Evolutionary conservation across 2,329 filamentous ascomycete species (phyloP).

Genomic region (Fusarium sublunatum): DNA sequence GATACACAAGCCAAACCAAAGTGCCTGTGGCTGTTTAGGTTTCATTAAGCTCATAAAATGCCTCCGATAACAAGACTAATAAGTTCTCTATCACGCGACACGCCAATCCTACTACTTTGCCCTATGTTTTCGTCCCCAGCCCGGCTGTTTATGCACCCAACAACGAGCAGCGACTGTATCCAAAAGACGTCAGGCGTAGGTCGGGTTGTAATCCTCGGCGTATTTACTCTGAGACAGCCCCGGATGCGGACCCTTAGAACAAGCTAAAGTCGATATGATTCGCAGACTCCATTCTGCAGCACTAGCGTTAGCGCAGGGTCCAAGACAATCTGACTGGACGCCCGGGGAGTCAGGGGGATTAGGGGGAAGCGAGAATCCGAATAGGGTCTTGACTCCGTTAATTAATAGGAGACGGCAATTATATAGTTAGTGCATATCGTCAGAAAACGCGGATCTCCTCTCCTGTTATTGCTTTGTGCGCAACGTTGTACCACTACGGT

Average conservation of each 20-base stretch:
- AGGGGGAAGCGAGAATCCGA: slow-evolving; percentile 23
- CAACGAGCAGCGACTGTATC: not conserved
- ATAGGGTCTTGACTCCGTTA: slow-evolving; percentile 18
- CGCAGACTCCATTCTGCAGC: slow-evolving; percentile 25
- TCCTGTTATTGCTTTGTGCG: no score
- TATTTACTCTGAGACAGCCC: slow-evolving; percentile 29
- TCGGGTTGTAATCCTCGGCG: slow-evolving; percentile 12
- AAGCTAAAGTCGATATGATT: slow-evolving; percentile 21
- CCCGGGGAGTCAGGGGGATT: slow-evolving; percentile 19
- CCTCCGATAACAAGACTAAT: not conserved
- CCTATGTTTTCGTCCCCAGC: not conserved
- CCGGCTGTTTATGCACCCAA: not conserved
- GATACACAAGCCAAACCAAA: slow-evolving; percentile 13
- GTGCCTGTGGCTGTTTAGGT: slow-evolving; percentile 13
- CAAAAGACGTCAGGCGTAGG: slow-evolving; percentile 6
- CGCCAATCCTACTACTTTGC: not conserved
- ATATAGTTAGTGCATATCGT: not conserved
- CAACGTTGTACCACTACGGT: not conserved
- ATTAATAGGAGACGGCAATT: slow-evolving; percentile 6
- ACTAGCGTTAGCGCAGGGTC: slow-evolving; percentile 39
- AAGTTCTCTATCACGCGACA: not conserved
- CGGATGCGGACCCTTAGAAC: slow-evolving; percentile 22
- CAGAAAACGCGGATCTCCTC: no score
- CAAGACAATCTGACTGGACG: slow-evolving; percentile 35
- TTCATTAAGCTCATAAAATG: slow-evolving; percentile 6